Conservation (phyloP, 768 basidiomycete species). For the Pisolithus tinctorius region DNA sequence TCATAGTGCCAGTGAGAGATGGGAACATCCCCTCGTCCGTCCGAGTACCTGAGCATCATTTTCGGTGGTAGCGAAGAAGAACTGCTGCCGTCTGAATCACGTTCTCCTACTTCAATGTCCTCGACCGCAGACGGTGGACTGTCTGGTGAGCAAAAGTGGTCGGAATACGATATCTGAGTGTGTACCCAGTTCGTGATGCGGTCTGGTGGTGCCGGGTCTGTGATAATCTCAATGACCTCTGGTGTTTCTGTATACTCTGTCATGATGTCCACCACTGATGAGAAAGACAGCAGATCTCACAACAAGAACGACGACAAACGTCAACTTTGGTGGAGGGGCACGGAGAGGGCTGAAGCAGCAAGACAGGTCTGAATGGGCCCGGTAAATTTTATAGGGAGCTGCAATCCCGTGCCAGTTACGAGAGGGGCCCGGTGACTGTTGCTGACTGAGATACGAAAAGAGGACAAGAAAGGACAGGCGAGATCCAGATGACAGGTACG, state of each 20-base stretch:
- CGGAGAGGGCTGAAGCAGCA: conserved; percentile 5
- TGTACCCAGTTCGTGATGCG: conserved; percentile 63
- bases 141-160: conserved; percentile 51
- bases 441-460: conserved; percentile 1
- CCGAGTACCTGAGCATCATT: conserved; percentile 63
- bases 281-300: conserved; percentile 1
- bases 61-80: conserved; percentile 52
- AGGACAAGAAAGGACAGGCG: conserved; percentile 14
- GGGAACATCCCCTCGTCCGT: conserved; percentile 58
- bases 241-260: conserved; percentile 59
- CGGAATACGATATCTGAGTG: conserved; percentile 30
- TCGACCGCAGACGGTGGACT: conserved; percentile 40
- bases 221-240: conserved; percentile 51
- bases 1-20: conserved; percentile 43
- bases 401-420: conserved; percentile 20
- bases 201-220: conserved; percentile 41
- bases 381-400: conserved; percentile 19
- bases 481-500: conserved; percentile 16
- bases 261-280: conserved; percentile 31
- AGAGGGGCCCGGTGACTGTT: conserved; percentile 2
- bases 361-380: conserved; percentile 1
- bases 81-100: conserved; percentile 37
- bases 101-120: conserved; percentile 31
- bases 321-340: neutral
- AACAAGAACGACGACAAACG: neutral